Evolutionary conservation across 1,284 basidiomycete species (phyloP), one percentile per base, ranked within the genome.

Genomic region (Ustilago hordei): DNA sequence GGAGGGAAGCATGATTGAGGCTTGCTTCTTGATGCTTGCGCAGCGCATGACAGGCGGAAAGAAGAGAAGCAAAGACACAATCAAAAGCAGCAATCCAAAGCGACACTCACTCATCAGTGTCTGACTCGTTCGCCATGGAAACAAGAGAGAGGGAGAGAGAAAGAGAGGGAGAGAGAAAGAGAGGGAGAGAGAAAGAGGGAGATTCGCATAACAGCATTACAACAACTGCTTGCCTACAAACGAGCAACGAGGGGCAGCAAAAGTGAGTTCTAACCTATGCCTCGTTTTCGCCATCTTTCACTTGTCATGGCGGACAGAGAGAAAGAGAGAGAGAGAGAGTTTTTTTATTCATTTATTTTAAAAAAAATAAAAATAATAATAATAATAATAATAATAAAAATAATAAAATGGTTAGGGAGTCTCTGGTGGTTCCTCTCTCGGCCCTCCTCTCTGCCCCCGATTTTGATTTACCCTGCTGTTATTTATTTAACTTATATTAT

Each of bases 221-320:
- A 19, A 45, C 23, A 8, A 45, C 23, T 45, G 43, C 43, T 54
- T 56, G 41, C 11, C 23, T 8, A n/a, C n/a, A n/a, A n/a, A n/a
- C n/a, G n/a, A n/a, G n/a, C n/a, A n/a, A n/a, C n/a, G n/a, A 6
- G 54, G 17, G 47, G 63, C 63, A 66, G 60, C 56, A 62, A 70
- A 62, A 62, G 43, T 53, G 69, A 71, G 69, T 52, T 59, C 59
- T 23, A 23, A 23, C 23, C 23, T 66, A 71, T 59, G 54, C 31
- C 9, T 56, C 28, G 31, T 12, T 50, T 23, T 50, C 28, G 31
- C 47, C n/a, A 31, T 32, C 28, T 23, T 39, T 48, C 2, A 48
- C 23, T 32, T 50, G 23, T 31, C 28, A 50, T 28, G 17, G 38
- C 55, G 32, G 28, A 6, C 8, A 32, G n/a, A 28, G 31, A 31